Evolutionary conservation across 2,329 filamentous ascomycete genomes (phyloP), one percentile per base, ranked within the genome.

Genomic region (Diaporthe sp.): DNA sequence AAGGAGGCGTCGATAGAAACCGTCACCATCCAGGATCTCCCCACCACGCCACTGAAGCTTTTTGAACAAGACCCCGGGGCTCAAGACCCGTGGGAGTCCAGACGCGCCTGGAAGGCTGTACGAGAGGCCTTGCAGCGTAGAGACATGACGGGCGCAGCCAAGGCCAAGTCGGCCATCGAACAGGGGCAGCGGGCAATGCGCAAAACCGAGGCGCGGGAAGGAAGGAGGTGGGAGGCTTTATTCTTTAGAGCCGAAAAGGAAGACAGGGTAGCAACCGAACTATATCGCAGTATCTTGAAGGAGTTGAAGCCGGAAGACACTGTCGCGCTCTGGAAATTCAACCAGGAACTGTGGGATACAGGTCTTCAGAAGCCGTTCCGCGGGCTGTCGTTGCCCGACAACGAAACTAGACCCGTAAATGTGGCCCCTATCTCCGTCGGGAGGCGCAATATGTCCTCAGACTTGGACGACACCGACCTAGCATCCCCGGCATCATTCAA

Each of bases 271-370:
- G 71, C 75, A 19, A 51, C 71, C n/a, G 8, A 51, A 46, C 46
- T 76, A 34, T 76, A 76, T 25, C 60, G 57, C 39, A 74, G 71
- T 9, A 65, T 76, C 8, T 51, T 65, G 12, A 57, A 74, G 55
- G 62, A 74, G 22, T 42, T 76, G 19, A 71, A 31, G 8, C 71
- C 75, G 5, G 71, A 76, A 13, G 46, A 55, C 0, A 76, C 75
- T 4, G 75, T 76, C 15, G 75, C 71, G 3, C 51, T 76, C 55
- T 76, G 75, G 75, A 76, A 74, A 10, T 76, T 76, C 46, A 37
- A 76, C 15, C 28, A 65, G 17, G 58, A 74, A 25, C 28, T 55
- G 4, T 76, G 75, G 75, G 22, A 28, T 5, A 25, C 12, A 17
- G 75, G 65, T 13, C 62, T 74, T 28, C 67, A 42, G 57, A 70